A percentile compares a stretch with the other conserved stretches of the same genome.
These are phyloP conservation scores for Leishmania turanica DNA, from an alignment of 208 protist species.

Conservation along the genomic window DNA sequence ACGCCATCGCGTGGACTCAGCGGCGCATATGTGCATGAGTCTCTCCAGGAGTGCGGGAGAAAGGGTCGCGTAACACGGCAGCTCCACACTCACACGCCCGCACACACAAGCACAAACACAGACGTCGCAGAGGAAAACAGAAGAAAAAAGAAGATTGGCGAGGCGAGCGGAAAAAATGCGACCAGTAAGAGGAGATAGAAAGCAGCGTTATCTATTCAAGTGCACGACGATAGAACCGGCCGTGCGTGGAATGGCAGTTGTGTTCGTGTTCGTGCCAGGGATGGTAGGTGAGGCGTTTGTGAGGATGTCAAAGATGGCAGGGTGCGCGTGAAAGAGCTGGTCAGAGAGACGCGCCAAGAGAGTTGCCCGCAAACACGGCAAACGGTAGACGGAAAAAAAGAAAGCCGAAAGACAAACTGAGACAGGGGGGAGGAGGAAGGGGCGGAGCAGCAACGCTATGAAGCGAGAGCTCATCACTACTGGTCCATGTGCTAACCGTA, in stretches of 20 bases:
- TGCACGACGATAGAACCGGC: neutral
- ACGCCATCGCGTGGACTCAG: neutral
- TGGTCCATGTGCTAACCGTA: neutral
- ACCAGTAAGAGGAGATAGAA: neutral
- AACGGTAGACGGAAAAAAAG: neutral
- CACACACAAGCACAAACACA: neutral
- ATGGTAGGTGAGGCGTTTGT: neutral
- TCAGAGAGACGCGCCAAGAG: neutral
- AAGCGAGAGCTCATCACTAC: neutral
- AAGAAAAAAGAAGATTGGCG: neutral
- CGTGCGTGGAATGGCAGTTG: neutral
- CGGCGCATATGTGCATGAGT: neutral
- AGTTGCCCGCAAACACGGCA: neutral
- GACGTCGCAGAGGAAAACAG: neutral
- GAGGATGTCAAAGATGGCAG: neutral
- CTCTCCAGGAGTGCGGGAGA: neutral
- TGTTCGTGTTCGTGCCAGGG: neutral
- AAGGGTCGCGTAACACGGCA: neutral
- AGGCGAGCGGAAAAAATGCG: neutral
- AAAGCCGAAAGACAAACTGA: conserved; percentile 2
- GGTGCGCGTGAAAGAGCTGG: neutral
- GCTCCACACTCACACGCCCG: neutral
- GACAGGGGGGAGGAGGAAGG: neutral
- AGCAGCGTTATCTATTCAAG: neutral
- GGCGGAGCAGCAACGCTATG: neutral